These are phyloP conservation scores for Aplosporella prunicola DNA, from an alignment of 2,329 filamentous ascomycete genomes.

Conservation along the genomic window DNA sequence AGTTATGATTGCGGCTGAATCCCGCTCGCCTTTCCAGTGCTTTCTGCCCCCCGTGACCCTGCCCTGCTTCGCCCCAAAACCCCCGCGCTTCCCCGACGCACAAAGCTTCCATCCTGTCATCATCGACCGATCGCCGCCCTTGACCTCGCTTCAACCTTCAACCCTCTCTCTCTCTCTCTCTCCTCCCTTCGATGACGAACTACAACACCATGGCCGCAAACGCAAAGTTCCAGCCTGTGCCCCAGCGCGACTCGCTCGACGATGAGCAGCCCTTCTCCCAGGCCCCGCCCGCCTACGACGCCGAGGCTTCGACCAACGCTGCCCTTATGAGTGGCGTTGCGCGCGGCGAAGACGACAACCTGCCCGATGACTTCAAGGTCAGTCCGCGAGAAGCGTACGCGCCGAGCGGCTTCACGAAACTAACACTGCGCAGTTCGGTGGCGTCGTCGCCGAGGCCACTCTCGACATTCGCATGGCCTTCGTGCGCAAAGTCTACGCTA, in stretches of 20 bases:
- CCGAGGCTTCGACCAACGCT: conserved; percentile 45
- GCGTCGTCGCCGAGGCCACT: conserved; percentile 84
- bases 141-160: not conserved
- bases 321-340: conserved; percentile 55
- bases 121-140: not conserved
- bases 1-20: too few relatives aligned
- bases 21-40: too few relatives aligned
- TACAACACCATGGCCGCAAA: conserved; percentile 30
- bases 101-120: conserved; percentile 10
- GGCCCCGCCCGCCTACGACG: conserved; percentile 72
- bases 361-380: conserved; percentile 96
- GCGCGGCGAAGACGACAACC: conserved; percentile 75
- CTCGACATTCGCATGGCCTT: conserved; percentile 96
- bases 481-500: conserved; percentile 93
- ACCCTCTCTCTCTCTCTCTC: too few relatives aligned
- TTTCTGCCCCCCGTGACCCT: too few relatives aligned
- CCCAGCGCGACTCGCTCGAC: conserved; percentile 79
- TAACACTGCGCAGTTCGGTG: conserved; percentile 59
- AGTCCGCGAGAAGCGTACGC: not conserved
- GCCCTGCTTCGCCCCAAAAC: too few relatives aligned
- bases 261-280: conserved; percentile 55
- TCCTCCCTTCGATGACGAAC: conserved; percentile 3
- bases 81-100: conserved; percentile 4
- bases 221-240: conserved; percentile 73
- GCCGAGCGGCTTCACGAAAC: not conserved